Base-by-base conservation (phyloP, 306 rosid genomes). In the Sesbania bispinosa region DNA sequence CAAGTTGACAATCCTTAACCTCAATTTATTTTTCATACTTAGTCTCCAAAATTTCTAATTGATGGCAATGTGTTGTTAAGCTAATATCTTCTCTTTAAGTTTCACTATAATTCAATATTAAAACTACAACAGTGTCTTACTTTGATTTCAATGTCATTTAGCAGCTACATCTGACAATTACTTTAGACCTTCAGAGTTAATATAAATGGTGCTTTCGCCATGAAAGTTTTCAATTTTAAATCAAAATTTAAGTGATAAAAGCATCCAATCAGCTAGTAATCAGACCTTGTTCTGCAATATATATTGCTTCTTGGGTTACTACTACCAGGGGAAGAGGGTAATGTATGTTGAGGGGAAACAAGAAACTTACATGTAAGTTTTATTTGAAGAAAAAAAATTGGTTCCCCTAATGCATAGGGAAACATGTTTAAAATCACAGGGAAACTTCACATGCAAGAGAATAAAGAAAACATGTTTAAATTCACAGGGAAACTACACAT, bases 1-100 rank as follows among this genome's bases (percentile, higher is more conserved):
- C 30, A 69, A 36, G 59, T 69, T 11, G 13, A 21, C 81, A 47
- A 48, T 67, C 71, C 36, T 47, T 15, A 35, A 52, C 59, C 15
- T 78, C 69, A 75, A 42, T 67, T 67, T 33, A 52, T 77, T 39
- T 14, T 41, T 43, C 58, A 64, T 54, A 63, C 65, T 63, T 24
- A 45, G 36, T 70, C 62, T 59, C 65, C 14, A n/a, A n/a, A 23
- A 29, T 29, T 32, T 5, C 29, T 32, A 15, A 53, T 16, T 58
- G 54, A 64, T 8, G 1, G 65, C 32, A n/a, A 19, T 41, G 52
- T 43, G 66, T 19, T 67, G 66, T 38, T 76, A 8, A 5, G 55
- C 43, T 46, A 73, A 53, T 54, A 69, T 8, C 41, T 66, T 76
- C 24, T 16, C 54, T 35, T n/a, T 45, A 68, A 46, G 23, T 62